Evolutionary conservation across 768 basidiomycete genomes (phyloP).

Genomic region (Leccinum rimulosum): DNA sequence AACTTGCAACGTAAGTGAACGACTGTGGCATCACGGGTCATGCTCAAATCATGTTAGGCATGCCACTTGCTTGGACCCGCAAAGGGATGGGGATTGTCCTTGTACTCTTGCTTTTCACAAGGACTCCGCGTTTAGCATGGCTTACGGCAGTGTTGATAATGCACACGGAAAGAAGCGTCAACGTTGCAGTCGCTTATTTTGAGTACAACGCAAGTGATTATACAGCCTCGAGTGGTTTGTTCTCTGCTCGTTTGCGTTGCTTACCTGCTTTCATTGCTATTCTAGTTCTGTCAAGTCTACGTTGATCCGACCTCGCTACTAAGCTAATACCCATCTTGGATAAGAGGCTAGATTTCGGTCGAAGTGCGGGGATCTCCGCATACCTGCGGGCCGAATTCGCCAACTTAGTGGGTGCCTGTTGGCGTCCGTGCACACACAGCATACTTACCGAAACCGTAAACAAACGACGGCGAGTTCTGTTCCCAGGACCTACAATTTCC

Average conservation of each 20-base stretch:
- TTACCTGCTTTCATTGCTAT: not conserved
- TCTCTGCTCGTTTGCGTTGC: not conserved
- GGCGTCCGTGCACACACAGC: slow-evolving; percentile 20
- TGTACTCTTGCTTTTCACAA: too few species aligned
- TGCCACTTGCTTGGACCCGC: too few species aligned
- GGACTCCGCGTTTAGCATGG: not conserved
- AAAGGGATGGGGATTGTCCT: too few species aligned
- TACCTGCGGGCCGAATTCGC: not conserved
- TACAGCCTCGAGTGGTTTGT: not conserved
- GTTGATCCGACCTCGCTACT: not conserved
- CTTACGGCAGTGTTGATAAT: not conserved
- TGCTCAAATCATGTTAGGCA: too few species aligned
- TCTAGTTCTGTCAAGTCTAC: not conserved
- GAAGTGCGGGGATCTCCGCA: slow-evolving; percentile 4
- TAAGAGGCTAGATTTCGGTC: not conserved
- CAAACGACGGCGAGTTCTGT: slow-evolving; percentile 4
- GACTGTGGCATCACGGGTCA: too few species aligned
- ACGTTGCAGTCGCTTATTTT: not conserved
- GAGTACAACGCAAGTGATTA: not conserved
- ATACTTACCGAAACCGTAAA: slow-evolving; percentile 15
- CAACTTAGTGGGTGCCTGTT: not conserved
- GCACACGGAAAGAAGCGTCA: not conserved
- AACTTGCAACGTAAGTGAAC: too few species aligned
- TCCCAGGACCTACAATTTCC: slow-evolving; percentile 8
- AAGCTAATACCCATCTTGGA: not conserved